These are phyloP conservation scores for Eucalyptus regnans DNA, from an alignment of 345 rosid species.

Conservation along the genomic window DNA sequence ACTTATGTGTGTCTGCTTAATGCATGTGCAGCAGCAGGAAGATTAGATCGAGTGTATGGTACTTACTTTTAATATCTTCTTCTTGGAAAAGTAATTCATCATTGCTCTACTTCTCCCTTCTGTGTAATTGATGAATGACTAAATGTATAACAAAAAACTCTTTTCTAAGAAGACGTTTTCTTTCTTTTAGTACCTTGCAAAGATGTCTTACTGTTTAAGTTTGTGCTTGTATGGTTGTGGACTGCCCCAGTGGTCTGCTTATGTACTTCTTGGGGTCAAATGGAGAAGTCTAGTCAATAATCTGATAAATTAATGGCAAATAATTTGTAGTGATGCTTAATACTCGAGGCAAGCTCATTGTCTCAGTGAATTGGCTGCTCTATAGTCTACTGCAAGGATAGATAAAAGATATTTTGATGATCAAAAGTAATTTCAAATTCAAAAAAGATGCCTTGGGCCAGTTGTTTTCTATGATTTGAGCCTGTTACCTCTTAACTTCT, in stretches of 20 bases:
- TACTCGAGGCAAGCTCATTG: not conserved
- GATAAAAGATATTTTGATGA: not conserved
- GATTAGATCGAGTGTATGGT: slow-evolving; percentile 76
- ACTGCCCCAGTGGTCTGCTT: not conserved
- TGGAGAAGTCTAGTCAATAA: not conserved
- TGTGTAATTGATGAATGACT: not conserved
- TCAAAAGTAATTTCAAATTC: not conserved
- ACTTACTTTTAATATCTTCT: slow-evolving; percentile 8
- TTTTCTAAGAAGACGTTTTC: not conserved
- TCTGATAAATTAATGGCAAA: not conserved
- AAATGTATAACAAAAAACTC: not conserved
- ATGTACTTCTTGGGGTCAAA: not conserved
- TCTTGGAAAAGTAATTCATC: not conserved
- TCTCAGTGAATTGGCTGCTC: not conserved
- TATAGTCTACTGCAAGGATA: not conserved
- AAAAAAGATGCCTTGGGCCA: not conserved
- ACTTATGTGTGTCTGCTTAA: slow-evolving; percentile 77
- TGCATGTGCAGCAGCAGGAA: slow-evolving; percentile 87
- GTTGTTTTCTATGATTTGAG: not conserved
- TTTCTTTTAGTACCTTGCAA: not conserved
- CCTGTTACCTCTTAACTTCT: not conserved
- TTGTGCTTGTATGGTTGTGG: not conserved
- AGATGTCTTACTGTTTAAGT: not conserved
- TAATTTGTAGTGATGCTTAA: not conserved
- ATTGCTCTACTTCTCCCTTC: not conserved